Base-by-base conservation (phyloP, 2,329 filamentous ascomycete genomes). In the Exserohilum turcica region DNA sequence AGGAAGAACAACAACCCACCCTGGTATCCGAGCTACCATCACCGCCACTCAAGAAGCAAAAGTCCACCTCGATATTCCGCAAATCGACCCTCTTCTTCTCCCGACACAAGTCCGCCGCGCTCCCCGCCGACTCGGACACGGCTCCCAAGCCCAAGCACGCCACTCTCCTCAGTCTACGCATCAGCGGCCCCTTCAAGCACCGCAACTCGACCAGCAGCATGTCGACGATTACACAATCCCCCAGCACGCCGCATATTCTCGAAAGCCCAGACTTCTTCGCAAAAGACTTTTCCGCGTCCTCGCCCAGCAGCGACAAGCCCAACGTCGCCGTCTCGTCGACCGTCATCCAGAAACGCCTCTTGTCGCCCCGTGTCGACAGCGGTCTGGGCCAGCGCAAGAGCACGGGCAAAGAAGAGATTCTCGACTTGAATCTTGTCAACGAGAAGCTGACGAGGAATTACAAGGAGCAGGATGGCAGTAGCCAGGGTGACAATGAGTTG, bases 131-230 rank as follows among this genome's bases (percentile, higher is more conserved):
- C 5, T n/a, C 40, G 38, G 18, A 46, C 15, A 6, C 57, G 29
- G 59, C 16, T 8, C 13, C 48, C 3, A 48, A 36, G 8, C 56
- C 56, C 2, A 63, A 63, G 27, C 59, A 64, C 32, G 9, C 53
- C 1, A 53, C 56, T 2, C 39, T 63, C 36, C 35, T 65, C 18
- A 61, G 56, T 13, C 54, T 63, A 19, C 55, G 55, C 18, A 54
- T 63, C 43, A 55, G 35, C 35, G 57, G 53, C 5, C 47, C 48
- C 8, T 42, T 47, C 18, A 56, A 54, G 6, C 18, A 37, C 13
- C 43, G 31, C 10, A 39, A 35, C 16, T 28, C 6, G 3, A 46
- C n/a, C 33, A 40, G 29, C 39, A 6, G 42, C 32, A 18, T 19
- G 21, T 24, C 21, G 21, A 15, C 53, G 12, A 32, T 48, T 36